Conservation (phyloP, 2,329 filamentous ascomycete genomes). For the Fusarium multiceps region DNA sequence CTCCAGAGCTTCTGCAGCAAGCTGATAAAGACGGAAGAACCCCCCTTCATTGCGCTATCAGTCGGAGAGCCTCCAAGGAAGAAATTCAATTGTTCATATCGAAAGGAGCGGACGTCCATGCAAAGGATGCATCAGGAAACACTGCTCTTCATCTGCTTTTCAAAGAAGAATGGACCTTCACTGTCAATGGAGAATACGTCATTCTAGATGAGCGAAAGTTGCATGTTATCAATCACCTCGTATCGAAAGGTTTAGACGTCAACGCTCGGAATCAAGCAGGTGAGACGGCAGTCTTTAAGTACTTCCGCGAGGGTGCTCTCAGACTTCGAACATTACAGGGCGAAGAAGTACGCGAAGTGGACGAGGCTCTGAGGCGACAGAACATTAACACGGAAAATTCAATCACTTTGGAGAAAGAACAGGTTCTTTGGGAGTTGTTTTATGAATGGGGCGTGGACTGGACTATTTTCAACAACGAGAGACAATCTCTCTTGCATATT, state of each 20-base stretch:
- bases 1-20: background rate
- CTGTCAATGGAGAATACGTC: rapidly evolving
- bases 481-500: background rate
- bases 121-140: background rate
- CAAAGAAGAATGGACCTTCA: background rate
- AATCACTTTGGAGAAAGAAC: background rate
- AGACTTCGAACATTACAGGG: background rate
- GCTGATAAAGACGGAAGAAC: background rate
- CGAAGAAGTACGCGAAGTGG: background rate
- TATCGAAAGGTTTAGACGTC: background rate
- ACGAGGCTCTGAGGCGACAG: too few relatives aligned
- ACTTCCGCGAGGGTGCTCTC: background rate
- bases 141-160: background rate
- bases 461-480: background rate
- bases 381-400: too few relatives aligned
- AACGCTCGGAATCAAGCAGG: background rate
- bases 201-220: rapidly evolving
- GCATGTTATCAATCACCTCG: rapidly evolving
- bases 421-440: background rate
- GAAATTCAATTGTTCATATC: background rate
- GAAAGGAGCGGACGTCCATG: background rate
- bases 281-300: background rate
- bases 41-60: background rate
- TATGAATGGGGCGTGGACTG: background rate
- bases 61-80: background rate